Evolutionary conservation across 2,329 filamentous ascomycete genomes (phyloP), one percentile per base, ranked within the genome.

Genomic region (Zymoseptoria tritici): DNA sequence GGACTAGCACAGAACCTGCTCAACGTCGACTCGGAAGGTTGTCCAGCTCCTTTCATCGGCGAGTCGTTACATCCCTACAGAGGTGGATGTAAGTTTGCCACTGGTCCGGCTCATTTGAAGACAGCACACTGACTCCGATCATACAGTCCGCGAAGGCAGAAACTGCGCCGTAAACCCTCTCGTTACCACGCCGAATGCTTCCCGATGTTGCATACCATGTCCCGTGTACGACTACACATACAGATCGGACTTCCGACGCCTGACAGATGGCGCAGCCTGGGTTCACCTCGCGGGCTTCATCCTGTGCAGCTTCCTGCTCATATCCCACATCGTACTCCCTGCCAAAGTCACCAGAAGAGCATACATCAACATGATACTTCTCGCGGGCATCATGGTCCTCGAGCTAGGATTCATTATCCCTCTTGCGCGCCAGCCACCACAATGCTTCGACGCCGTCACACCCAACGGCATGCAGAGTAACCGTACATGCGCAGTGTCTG

Each of bases 331-430:
- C 9, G 80, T 87, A 13, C 79, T 97, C 21, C 90, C 91, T 0
- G 83, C 89, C 22, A 87, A 91, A 66, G 90, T 87, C 77, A 95
- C 90, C 6, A 85, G 89, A 69, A 83, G 91, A 51, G 90, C 96
- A 72, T 96, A 95, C 69, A 79, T 96, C 50, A 94, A 87, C 71
- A 86, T 96, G 63, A 90, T 89, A 69, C 80, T 96, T 50, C 86
- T 88, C 0, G 74, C 86, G 52, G 86, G 83, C 1, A 83, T 91
- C 54, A 74, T 87, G 54, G 79, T 91, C 56, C 88, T 96, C 83
- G 64, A 93, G 85, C 79, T 96, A 65, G 89, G 89, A 20, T 93
- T 96, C 71, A 86, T 95, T 58, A 83, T 96, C 29, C 91, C 91
- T 0, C 80, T 96, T 9, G 89, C 84, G 5, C 83, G 83, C 16